Evolutionary conservation across 2,329 filamentous ascomycete genomes (phyloP), one percentile per base, ranked within the genome.

Genomic region (Fusarium citri): DNA sequence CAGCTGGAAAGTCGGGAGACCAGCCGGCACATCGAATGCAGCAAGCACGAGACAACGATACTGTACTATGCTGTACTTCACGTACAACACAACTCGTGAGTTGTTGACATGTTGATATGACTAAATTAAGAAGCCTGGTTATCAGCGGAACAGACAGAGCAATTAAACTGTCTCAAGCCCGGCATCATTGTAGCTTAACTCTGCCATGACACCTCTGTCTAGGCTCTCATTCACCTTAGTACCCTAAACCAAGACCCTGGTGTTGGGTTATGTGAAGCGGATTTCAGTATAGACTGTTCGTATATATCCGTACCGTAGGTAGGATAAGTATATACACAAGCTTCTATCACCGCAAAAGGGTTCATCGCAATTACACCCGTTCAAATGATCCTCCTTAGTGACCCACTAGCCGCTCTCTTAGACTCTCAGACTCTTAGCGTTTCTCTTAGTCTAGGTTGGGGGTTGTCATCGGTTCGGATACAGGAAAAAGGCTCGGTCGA

Each of bases 401-500:
- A 31, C 61, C 59, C 59, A 50, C 51, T 37, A 25, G 18, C 30
- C 40, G 49, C 34, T 28, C 14, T 26, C 49, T 23, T 26, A n/a
- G 23, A 37, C 9, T 26, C 49, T 23, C 26, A 14, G 22, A 37
- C 23, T 26, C 31, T 51, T 53, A 14, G 49, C 49, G 18, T 28
- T 28, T 53, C 23, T 6, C 18, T 26, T 22, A 30, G 28, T 15
- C 28, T 30, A 37, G 41, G 46, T 66, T 66, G 63, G 48, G 61
- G 61, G 45, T 43, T 64, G 30, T 59, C 28, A 55, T 66, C 61
- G 48, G 55, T 66, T 66, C 61, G 55, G 63, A 22, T 43, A 34
- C 63, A 60, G 16, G 34, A 41, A 42, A 14, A 25, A 22, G 23
- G 43, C 43, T 65, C 62, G 60, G 62, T 65, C 60, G 61, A 65